These are phyloP conservation scores for Citrullus colocynthis DNA, from an alignment of 306 rosid genomes.

Conservation along the genomic window DNA sequence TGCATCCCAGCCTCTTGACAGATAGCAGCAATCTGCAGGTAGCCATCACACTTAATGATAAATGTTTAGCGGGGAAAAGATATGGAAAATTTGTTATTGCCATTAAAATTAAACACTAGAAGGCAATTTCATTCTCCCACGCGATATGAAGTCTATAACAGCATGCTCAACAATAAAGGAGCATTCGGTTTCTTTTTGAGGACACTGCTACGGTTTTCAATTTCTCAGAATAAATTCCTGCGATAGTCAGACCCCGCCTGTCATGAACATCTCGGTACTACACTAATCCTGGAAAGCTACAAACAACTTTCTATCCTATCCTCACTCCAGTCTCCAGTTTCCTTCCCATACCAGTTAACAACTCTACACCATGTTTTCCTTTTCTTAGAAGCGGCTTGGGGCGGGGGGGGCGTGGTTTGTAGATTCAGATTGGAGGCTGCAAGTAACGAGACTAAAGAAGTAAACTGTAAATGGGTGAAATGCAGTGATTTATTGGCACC, in stretches of 20 bases:
- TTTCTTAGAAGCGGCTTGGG: not conserved
- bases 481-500: not conserved
- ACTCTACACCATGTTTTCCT: not conserved
- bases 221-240: too few relatives aligned
- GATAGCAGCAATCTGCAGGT: constrained; percentile 70
- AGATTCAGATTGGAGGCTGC: not conserved
- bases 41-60: constrained; percentile 1
- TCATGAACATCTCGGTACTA: too few relatives aligned
- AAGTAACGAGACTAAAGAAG: not conserved
- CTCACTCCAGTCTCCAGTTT: too few relatives aligned
- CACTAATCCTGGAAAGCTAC: too few relatives aligned
- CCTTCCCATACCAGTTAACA: not conserved
- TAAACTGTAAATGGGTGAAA: not conserved
- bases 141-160: not conserved
- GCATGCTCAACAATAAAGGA: not conserved
- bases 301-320: too few relatives aligned
- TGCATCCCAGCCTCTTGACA: constrained; percentile 99
- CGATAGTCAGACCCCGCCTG: too few relatives aligned
- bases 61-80: not conserved
- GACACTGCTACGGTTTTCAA: too few relatives aligned
- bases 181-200: too few relatives aligned
- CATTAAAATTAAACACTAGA: not conserved
- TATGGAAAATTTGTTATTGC: not conserved
- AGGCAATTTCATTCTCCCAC: not conserved
- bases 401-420: too few relatives aligned